Evolutionary conservation across 192 early-diverging fungal genomes (phyloP).

Genomic region (Backusella tarrabulga): DNA sequence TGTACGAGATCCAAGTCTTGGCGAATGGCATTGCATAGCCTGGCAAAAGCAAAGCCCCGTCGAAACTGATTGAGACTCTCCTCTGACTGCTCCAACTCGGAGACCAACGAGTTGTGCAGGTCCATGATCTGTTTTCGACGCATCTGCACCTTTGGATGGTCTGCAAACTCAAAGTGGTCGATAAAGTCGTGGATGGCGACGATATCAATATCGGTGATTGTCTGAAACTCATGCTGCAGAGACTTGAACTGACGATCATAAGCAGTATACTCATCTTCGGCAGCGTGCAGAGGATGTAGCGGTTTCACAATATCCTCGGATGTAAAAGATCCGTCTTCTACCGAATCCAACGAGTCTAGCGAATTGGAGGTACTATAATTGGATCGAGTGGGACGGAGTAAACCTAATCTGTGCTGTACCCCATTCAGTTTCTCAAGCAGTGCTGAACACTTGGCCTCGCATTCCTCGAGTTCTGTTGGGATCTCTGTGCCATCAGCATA

Average conservation of each 20-base stretch:
- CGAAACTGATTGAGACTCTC: neutral
- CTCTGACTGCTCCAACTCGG: neutral
- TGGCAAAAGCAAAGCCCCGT: neutral
- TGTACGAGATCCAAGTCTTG: conserved; percentile 26
- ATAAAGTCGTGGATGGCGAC: neutral
- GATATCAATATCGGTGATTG: neutral
- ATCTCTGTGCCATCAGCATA: conserved; percentile 5
- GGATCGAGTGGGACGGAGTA: neutral
- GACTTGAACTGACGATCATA: conserved; percentile 12
- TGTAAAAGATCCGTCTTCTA: neutral
- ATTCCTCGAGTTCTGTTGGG: neutral
- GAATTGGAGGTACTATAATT: neutral
- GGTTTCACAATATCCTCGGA: neutral
- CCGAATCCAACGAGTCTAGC: neutral
- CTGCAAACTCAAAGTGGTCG: neutral
- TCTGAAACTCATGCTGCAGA: neutral
- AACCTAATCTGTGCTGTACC: neutral
- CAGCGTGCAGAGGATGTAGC: conserved; percentile 23
- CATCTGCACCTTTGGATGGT: neutral
- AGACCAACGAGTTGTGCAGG: neutral
- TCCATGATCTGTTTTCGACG: neutral
- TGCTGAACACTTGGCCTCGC: neutral
- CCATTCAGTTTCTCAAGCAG: neutral
- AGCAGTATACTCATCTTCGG: conserved; percentile 13
- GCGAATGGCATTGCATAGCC: neutral